Evolutionary conservation across 2,329 filamentous ascomycete genomes (phyloP).

Genomic region (Stenocarpella maydis): DNA sequence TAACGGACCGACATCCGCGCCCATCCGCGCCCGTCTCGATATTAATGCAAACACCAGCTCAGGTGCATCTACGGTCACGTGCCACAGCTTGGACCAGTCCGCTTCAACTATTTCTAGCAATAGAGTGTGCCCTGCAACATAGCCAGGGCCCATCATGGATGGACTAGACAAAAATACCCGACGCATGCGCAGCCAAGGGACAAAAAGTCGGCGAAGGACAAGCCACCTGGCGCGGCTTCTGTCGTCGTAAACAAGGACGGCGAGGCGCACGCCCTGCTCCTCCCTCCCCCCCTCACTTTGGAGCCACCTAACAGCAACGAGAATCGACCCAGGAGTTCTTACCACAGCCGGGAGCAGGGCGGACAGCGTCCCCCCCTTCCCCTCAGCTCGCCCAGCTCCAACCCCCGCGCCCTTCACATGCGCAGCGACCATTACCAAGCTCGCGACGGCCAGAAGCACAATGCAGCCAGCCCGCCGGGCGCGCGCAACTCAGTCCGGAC

Average conservation of each 20-base stretch:
- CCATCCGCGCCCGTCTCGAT: not conserved
- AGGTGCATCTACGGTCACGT: not conserved
- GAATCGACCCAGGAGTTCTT: constrained; percentile 42
- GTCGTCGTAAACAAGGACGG: constrained; percentile 46
- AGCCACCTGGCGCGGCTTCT: constrained; percentile 49
- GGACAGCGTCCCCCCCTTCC: constrained; percentile 39
- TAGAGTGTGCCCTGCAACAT: not conserved
- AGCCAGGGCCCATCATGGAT: constrained; percentile 5
- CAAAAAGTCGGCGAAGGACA: constrained; percentile 42
- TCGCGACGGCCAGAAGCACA: constrained; percentile 45
- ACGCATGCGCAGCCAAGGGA: constrained; percentile 42
- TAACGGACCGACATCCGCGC: not conserved
- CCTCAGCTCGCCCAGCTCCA: constrained; percentile 41
- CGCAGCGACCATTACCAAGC: constrained; percentile 51
- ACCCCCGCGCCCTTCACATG: constrained; percentile 43
- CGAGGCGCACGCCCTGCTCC: constrained; percentile 21
- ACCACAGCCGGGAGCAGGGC: constrained; percentile 46
- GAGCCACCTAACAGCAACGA: not conserved
- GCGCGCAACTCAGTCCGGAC: constrained; percentile 44
- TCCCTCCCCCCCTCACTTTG: not conserved
- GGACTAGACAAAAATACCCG: constrained; percentile 41
- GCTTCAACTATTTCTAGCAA: not conserved
- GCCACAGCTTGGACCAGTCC: not conserved
- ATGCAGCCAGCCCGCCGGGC: constrained; percentile 51
- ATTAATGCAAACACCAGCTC: not conserved